phyloP scores from a whole-genome alignment of 2,329 filamentous ascomycete species.

The Trichoderma hamatum region DNA sequence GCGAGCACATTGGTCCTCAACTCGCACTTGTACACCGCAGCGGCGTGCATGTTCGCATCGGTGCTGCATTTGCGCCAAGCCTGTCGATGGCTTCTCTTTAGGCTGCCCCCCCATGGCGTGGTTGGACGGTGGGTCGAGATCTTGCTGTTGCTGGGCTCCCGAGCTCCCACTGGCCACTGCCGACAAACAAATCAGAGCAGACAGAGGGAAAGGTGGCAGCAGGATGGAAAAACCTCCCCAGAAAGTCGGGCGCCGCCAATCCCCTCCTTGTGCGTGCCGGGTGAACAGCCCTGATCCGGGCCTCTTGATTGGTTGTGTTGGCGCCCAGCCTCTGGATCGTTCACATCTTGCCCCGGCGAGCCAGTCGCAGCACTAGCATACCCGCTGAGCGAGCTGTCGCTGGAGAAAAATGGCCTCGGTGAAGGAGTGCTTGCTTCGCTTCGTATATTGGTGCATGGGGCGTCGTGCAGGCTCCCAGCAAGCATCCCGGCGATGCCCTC shows the following conservation, averaged over 20 bases:
- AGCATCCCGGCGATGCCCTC: slow-evolving; percentile 8
- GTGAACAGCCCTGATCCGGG: slow-evolving; percentile 14
- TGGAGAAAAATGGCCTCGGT: slow-evolving; percentile 14
- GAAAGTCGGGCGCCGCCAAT: slow-evolving; percentile 9
- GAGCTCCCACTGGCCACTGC: slow-evolving; percentile 22
- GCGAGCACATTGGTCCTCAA: not conserved
- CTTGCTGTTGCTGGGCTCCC: slow-evolving; percentile 13
- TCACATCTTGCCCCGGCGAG: slow-evolving; percentile 19
- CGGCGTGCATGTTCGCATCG: not conserved
- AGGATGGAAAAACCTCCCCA: slow-evolving; percentile 10
- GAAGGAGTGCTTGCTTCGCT: slow-evolving; percentile 12
- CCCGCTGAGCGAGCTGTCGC: slow-evolving; percentile 23
- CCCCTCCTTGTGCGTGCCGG: slow-evolving; percentile 14
- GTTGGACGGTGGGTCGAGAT: slow-evolving; percentile 26
- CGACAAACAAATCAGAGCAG: slow-evolving; percentile 22
- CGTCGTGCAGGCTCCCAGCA: slow-evolving; percentile 19
- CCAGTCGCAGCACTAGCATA: slow-evolving; percentile 24
- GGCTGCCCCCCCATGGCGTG: slow-evolving; percentile 24
- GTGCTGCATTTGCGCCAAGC: slow-evolving; percentile 9
- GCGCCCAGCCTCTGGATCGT: slow-evolving; percentile 38
- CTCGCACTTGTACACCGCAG: not conserved
- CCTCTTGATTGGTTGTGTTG: slow-evolving; percentile 42
- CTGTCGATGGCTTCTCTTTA: not conserved
- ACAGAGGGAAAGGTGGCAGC: slow-evolving; percentile 1
- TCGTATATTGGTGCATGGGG: slow-evolving; percentile 22